A percentile compares a stretch with the other conserved stretches of the same genome.
Evolutionary conservation across 257 asterid species (phyloP).

Genomic region (Plantago elongata): DNA sequence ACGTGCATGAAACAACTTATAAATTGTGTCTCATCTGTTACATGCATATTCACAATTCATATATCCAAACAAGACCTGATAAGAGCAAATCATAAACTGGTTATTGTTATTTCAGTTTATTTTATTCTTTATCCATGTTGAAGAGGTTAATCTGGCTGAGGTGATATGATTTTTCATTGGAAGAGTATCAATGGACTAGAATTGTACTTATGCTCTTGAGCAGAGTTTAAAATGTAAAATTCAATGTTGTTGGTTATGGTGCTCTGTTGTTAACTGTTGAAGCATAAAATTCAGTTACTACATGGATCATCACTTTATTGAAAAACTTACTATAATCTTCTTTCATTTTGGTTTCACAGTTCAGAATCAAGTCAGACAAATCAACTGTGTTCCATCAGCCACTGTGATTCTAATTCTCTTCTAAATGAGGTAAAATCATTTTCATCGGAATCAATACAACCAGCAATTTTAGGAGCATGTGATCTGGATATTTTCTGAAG

Average conservation of each 20-base stretch:
- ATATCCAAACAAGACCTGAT: background rate
- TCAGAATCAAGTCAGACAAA: conserved; percentile 87
- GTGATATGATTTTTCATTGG: background rate
- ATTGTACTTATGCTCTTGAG: background rate
- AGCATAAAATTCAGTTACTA: background rate
- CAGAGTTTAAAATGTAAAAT: conserved; percentile 1
- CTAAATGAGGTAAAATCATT: conserved; percentile 69
- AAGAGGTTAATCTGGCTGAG: background rate
- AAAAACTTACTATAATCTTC: conserved; percentile 16
- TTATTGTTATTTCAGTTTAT: conserved; percentile 10
- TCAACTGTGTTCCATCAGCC: conserved; percentile 92
- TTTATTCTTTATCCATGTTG: background rate
- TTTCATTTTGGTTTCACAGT: conserved; percentile 43
- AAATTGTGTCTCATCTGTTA: background rate
- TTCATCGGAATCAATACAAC: background rate
- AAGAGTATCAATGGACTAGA: too few relatives aligned
- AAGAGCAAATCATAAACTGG: background rate
- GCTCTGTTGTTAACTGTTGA: background rate
- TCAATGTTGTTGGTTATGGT: background rate
- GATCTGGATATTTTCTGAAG: background rate
- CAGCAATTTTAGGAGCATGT: background rate
- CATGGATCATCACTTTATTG: too few relatives aligned
- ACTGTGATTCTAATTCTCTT: conserved; percentile 88
- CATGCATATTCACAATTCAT: background rate
- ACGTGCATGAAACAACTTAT: background rate